Evolutionary conservation across 1,284 basidiomycete species (phyloP).

Genomic region (Ceratobasidium sp.): DNA sequence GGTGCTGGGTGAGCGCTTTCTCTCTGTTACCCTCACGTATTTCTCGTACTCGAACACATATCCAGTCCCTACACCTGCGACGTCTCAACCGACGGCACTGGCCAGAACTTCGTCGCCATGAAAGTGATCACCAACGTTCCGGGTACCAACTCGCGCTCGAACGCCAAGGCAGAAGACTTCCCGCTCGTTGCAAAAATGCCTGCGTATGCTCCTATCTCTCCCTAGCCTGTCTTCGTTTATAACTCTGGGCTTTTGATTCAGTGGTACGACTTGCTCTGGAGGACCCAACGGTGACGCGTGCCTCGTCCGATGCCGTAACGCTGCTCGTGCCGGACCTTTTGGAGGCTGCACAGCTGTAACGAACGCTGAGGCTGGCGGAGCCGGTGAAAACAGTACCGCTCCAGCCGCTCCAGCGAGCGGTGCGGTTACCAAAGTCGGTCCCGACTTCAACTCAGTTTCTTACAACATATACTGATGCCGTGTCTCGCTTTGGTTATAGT

Average conservation of each 20-base stretch:
- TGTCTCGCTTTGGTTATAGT: too few relatives aligned
- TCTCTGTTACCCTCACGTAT: neutral
- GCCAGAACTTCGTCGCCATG: conserved; percentile 50
- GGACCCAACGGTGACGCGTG: conserved; percentile 53
- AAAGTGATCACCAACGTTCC: conserved; percentile 53
- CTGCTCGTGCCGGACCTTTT: conserved; percentile 54
- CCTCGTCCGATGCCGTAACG: conserved; percentile 52
- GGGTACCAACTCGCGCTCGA: conserved; percentile 49
- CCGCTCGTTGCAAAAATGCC: conserved; percentile 50
- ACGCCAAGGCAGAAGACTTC: conserved; percentile 52
- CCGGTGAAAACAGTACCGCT: conserved; percentile 23
- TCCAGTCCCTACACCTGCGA: conserved; percentile 52
- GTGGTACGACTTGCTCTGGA: conserved; percentile 52
- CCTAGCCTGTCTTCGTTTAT: too few relatives aligned
- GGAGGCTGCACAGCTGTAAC: conserved; percentile 53
- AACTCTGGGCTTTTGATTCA: neutral
- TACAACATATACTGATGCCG: too few relatives aligned
- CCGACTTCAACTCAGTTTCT: neutral
- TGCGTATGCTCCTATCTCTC: conserved; percentile 48
- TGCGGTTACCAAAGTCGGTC: conserved; percentile 17
- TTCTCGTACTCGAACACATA: neutral
- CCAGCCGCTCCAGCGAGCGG: conserved; percentile 9
- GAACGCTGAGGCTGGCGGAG: conserved; percentile 19
- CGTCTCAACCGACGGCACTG: conserved; percentile 52
- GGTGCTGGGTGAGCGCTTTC: conserved; percentile 48